Percentiles rank a stretch among this genome's conserved stretches.
Conservation (phyloP, 164 flowering plant genomes). For the Malania oleifera region DNA sequence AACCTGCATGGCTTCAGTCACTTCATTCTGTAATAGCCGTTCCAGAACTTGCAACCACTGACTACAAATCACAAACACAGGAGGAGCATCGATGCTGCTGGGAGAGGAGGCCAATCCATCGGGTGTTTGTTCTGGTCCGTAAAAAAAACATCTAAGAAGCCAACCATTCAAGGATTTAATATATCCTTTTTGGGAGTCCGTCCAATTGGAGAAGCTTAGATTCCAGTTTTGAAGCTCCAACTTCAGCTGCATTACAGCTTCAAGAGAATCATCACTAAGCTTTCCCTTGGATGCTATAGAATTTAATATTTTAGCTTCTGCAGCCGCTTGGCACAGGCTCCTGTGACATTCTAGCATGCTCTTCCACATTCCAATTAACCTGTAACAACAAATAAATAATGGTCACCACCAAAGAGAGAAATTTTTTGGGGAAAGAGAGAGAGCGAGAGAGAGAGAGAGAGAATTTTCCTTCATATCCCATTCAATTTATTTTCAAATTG, state of each 20-base stretch:
- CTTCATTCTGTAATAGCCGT: constrained; percentile 39
- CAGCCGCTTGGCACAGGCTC: constrained; percentile 32
- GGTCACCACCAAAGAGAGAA: not conserved
- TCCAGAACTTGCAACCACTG: constrained; percentile 51
- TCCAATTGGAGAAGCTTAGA: constrained; percentile 40
- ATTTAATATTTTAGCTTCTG: constrained; percentile 36
- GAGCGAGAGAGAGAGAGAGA: too few relatives aligned
- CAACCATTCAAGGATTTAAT: constrained; percentile 49
- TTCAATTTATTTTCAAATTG: too few relatives aligned
- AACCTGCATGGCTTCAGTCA: constrained; percentile 36
- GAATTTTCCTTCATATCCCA: not conserved
- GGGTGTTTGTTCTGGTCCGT: constrained; percentile 44
- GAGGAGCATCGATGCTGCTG: constrained; percentile 46
- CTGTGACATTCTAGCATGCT: constrained; percentile 54
- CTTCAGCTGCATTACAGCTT: constrained; percentile 32
- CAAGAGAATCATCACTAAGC: constrained; percentile 28
- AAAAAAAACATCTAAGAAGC: constrained; percentile 42
- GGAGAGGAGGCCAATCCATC: constrained; percentile 47
- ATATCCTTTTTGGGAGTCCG: constrained; percentile 40
- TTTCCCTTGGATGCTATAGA: constrained; percentile 18
- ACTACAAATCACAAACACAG: constrained; percentile 43
- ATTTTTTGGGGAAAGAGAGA: too few relatives aligned
- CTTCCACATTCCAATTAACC: constrained; percentile 60
- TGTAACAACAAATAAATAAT: constrained; percentile 4
- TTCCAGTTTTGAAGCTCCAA: constrained; percentile 43